Base-by-base conservation (phyloP, 192 early-diverging fungal species). In the Coemansia furcata region DNA sequence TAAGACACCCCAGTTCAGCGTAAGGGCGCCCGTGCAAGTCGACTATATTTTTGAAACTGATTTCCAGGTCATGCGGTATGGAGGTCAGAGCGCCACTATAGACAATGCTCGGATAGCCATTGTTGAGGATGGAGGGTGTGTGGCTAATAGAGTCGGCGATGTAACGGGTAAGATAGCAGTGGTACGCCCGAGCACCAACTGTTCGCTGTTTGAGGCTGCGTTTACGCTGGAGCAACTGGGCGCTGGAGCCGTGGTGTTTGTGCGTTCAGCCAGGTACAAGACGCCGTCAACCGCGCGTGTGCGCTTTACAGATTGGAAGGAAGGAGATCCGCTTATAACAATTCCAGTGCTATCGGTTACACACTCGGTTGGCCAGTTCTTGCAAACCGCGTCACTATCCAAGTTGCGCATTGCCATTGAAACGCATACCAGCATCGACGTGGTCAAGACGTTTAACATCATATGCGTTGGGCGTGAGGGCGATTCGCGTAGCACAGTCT, bases 401-500 rank as follows among this genome's bases (percentile, higher is more conserved):
- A 55, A 55, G 30, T 76, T 72, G 19, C 74, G 54, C 0, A 32
- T 88, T 1, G 72, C 66, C 46, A 62, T 90, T 15, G 82, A 78
- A 40, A 86, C 86, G 10, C 66, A 82, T 59, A 84, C 84, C 38
- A 73, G 68, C 15, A 76, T 84, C 57, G 80, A 84, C 3, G 42
- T 87, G n/a, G 85, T 78, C 57, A 67, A 80, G n/a, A 90, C 89
- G 14, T 86, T 84, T 75, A 90, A 90, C 49, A 77, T 89, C 11
- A 60, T 90, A 23, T 88, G 87, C 46, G 76, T 77, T n/a, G 85
- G 83, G 37, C 77, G 85, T 37, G 66, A 47, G 11, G 84, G 84
- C 38, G 58, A 85, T 29, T 63, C 77, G 2, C 38, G 67, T 23
- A 85, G 76, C 66, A 87, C 86, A 2, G 70, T 89, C 14, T 73